Conservation (phyloP, 768 basidiomycete species). For the Lactarius indigo region DNA sequence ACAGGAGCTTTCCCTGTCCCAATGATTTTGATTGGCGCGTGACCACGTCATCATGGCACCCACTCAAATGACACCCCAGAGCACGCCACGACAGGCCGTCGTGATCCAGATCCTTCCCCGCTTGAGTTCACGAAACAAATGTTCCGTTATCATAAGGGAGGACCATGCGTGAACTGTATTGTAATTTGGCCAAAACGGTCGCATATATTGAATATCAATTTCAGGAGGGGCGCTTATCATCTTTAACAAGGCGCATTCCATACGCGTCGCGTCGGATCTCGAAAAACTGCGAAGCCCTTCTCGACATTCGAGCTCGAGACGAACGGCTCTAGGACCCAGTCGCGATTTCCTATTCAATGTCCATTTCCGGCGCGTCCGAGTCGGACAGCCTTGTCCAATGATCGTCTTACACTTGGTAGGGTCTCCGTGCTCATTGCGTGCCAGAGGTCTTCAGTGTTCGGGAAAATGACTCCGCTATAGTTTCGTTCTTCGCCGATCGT, state of each 20-base stretch:
- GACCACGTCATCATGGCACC: neutral
- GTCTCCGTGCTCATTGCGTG: too few relatives aligned
- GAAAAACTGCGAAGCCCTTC: too few relatives aligned
- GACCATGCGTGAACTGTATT: neutral
- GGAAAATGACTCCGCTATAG: too few relatives aligned
- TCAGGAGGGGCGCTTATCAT: neutral
- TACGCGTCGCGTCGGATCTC: neutral
- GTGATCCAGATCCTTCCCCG: neutral
- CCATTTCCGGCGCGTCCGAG: too few relatives aligned
- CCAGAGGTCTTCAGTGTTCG: too few relatives aligned
- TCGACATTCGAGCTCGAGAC: too few relatives aligned
- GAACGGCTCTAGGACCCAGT: too few relatives aligned
- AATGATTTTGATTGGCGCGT: neutral
- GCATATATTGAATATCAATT: neutral
- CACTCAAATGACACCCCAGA: neutral
- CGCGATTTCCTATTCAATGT: too few relatives aligned
- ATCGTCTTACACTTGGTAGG: too few relatives aligned
- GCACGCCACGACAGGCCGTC: neutral
- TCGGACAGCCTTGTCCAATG: too few relatives aligned
- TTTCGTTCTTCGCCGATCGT: too few relatives aligned
- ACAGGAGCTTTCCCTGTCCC: neutral
- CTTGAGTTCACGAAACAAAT: too few relatives aligned
- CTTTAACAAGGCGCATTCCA: neutral
- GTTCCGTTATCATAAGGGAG: neutral
- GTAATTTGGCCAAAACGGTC: neutral